These are phyloP conservation scores for Alternaria metachromatica DNA, from an alignment of 2,329 filamentous ascomycete species.

Conservation along the genomic window DNA sequence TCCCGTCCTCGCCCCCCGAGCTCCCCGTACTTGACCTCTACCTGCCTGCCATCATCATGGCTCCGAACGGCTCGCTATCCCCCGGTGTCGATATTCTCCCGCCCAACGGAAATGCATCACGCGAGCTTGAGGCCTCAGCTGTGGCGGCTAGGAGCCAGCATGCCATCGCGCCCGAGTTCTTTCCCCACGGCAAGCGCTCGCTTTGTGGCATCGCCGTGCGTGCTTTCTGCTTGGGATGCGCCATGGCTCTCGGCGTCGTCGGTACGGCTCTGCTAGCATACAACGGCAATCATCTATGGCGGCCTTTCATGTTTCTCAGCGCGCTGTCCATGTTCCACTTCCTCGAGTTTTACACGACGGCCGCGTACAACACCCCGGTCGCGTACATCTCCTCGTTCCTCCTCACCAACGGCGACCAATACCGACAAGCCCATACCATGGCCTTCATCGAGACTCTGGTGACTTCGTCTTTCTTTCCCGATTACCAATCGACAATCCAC, in stretches of 20 bases:
- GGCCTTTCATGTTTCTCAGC: slow-evolving; percentile 67
- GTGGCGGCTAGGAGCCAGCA: slow-evolving; percentile 21
- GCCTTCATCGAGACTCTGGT: slow-evolving; percentile 77
- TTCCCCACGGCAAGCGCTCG: slow-evolving; percentile 52
- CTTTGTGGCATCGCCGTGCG: slow-evolving; percentile 56
- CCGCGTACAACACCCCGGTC: slow-evolving; percentile 77
- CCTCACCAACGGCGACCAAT: slow-evolving; percentile 82
- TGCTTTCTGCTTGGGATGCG: slow-evolving; percentile 53
- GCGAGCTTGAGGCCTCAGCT: slow-evolving; percentile 33
- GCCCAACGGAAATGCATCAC: slow-evolving; percentile 34
- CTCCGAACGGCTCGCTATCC: slow-evolving; percentile 32
- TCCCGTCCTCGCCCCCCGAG: not conserved
- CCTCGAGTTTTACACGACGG: slow-evolving; percentile 93
- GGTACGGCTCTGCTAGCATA: slow-evolving; percentile 37
- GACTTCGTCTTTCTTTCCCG: slow-evolving; percentile 63
- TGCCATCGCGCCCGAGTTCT: slow-evolving; percentile 43
- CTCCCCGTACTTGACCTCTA: not conserved
- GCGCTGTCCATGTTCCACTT: slow-evolving; percentile 87
- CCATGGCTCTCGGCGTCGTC: slow-evolving; percentile 44
- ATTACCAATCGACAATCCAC: slow-evolving; percentile 53
- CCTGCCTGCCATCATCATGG: slow-evolving; percentile 21
- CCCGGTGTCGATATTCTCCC: slow-evolving; percentile 40
- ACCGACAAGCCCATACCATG: slow-evolving; percentile 79
- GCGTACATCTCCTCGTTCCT: slow-evolving; percentile 80
- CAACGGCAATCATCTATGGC: slow-evolving; percentile 59